phyloP scores from a whole-genome alignment of 495 filamentous ascomycete genomes.

The Margaritispora aquatica region DNA sequence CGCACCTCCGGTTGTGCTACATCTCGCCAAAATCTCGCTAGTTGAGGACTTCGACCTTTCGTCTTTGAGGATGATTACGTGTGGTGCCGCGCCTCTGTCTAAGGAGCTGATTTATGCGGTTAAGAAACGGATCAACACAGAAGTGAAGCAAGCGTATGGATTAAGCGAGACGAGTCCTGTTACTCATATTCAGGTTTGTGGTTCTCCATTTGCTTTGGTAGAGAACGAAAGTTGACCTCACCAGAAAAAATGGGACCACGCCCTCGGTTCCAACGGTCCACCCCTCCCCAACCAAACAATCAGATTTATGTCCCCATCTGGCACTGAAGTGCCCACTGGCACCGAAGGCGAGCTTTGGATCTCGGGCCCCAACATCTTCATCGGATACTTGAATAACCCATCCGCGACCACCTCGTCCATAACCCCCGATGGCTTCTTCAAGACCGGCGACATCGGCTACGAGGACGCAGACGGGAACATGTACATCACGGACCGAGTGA shows the following conservation, averaged over 20 bases:
- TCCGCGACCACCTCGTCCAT: constrained; percentile 48
- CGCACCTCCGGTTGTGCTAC: constrained; percentile 65
- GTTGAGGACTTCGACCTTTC: constrained; percentile 64
- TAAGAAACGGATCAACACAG: constrained; percentile 63
- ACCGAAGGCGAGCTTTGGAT: constrained; percentile 62
- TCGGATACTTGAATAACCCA: constrained; percentile 59
- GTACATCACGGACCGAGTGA: constrained; percentile 61
- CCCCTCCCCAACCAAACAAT: constrained; percentile 75
- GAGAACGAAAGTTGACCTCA: too few relatives aligned
- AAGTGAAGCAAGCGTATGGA: constrained; percentile 55
- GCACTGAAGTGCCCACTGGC: constrained; percentile 30
- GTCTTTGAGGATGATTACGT: constrained; percentile 61
- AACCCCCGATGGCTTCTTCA: constrained; percentile 58
- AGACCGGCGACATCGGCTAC: constrained; percentile 61
- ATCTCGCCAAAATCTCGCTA: constrained; percentile 64
- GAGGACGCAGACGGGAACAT: constrained; percentile 51
- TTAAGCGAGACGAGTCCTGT: constrained; percentile 48
- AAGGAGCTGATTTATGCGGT: constrained; percentile 73
- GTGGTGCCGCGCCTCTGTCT: constrained; percentile 82
- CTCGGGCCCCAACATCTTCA: constrained; percentile 59
- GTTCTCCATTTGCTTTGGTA: constrained; percentile 66
- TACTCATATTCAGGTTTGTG: constrained; percentile 54
- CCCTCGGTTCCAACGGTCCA: constrained; percentile 73
- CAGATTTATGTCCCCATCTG: constrained; percentile 63
- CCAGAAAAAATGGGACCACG: constrained; percentile 59